Evolutionary conservation across 23 red algal genomes (phyloP), one percentile per base, ranked within the genome.

Genomic region (Gracilaria gracilis): DNA sequence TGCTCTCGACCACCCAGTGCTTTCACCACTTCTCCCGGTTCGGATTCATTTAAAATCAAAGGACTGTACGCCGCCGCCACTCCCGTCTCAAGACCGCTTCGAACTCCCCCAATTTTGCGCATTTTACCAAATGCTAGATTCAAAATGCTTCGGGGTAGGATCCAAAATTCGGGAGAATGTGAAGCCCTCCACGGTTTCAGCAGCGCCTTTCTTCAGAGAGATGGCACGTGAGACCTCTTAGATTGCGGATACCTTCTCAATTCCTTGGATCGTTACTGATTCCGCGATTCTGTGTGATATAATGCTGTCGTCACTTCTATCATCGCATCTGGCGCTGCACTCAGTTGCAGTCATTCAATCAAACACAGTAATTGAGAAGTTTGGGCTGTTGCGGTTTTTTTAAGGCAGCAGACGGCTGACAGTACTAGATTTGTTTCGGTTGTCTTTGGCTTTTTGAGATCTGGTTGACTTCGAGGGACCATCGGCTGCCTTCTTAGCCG

Each of bases 151-250:
- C 65, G 7, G 16, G 85, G 65, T 33, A 42, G 46, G 49, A 37
- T 88, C 66, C 85, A 76, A 36, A n/a, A 67, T 75, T 20, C 85
- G 32, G 12, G 49, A 78, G 69, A 76, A 57, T 11, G 65, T 32
- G 38, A 64, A 88, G 1, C 24, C 11, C 25, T 88, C 44, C n/a
- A 42, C 67, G 4, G 24, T 36, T 13, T 75, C 4, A 3, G 12
- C 13, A 44, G 9, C 36, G 1, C 39, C 78, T 59, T 82, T 86
- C 20, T 80, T 80, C 75, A 80, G 38, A 51, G 75, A 2, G 17
- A 12, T 20, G 4, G 19, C 50, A 2, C 50, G 38, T 7, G 13
- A 31, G 7, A 80, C 40, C 24, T 55, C 24, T 4, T 51, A 5
- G 38, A 80, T 80, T 14, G 42, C 50, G 7, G 46, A 31, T 5